Percentiles rank a stretch among this genome's conserved stretches.
These are phyloP conservation scores for Penicillium cosmopolitanum DNA, from an alignment of 495 filamentous ascomycete species.

Conservation along the genomic window DNA sequence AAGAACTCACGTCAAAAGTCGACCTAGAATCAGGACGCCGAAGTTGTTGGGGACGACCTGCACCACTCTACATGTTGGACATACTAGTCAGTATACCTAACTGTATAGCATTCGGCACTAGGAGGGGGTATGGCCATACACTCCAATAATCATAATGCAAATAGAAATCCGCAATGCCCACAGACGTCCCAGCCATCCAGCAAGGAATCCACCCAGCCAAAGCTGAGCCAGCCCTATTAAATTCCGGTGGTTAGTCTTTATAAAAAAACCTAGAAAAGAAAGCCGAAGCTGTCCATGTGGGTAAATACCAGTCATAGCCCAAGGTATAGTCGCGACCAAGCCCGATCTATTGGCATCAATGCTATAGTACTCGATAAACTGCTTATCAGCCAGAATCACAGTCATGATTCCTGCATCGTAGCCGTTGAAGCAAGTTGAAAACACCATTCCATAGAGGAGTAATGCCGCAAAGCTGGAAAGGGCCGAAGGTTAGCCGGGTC, in stretches of 20 bases:
- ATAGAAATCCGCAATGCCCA: conserved; percentile 41
- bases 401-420: conserved; percentile 47
- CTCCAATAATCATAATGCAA: conserved; percentile 37
- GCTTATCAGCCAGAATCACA: conserved; percentile 42
- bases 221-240: conserved; percentile 30
- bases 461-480: conserved; percentile 30
- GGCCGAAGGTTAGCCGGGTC: too few relatives aligned
- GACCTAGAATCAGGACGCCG: conserved; percentile 37
- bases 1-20: conserved; percentile 35
- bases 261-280: too few relatives aligned
- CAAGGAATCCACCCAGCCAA: conserved; percentile 36
- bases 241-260: too few relatives aligned
- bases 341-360: conserved; percentile 33
- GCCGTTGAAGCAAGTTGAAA: conserved; percentile 42
- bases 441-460: conserved; percentile 39
- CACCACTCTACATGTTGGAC: conserved; percentile 22
- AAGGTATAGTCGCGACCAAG: conserved; percentile 41
- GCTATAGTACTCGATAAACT: conserved; percentile 40
- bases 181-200: conserved; percentile 34
- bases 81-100: background rate
- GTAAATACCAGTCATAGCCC: conserved; percentile 38
- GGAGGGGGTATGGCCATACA: conserved; percentile 10
- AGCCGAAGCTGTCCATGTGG: background rate
- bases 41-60: conserved; percentile 44
- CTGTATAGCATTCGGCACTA: too few relatives aligned